phyloP scores from a whole-genome alignment of 2,329 filamentous ascomycete species.

The Pezicula radicicola region DNA sequence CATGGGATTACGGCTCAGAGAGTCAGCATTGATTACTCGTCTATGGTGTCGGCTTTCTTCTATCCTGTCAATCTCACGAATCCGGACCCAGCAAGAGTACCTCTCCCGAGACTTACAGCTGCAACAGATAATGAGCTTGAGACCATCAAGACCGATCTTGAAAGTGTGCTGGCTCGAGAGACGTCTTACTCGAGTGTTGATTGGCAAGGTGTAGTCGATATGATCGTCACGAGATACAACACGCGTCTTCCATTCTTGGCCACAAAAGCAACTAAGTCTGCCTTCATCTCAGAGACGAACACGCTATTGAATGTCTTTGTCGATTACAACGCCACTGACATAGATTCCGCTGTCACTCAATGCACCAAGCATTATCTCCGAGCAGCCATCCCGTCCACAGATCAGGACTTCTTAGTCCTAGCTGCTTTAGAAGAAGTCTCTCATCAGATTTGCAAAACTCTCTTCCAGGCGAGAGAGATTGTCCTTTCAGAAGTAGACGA shows the following conservation, averaged over 20 bases:
- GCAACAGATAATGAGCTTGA: slow-evolving; percentile 28
- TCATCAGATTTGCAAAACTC: too few relatives aligned
- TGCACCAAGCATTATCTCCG: slow-evolving; percentile 45
- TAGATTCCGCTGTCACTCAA: slow-evolving; percentile 37
- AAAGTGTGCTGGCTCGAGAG: slow-evolving; percentile 34
- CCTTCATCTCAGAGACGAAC: slow-evolving; percentile 34
- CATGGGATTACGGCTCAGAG: slow-evolving; percentile 35
- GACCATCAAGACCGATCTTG: slow-evolving; percentile 40
- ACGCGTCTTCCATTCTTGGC: slow-evolving; percentile 5
- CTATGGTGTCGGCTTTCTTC: slow-evolving; percentile 10
- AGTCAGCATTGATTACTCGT: slow-evolving; percentile 11
- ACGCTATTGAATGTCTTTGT: slow-evolving; percentile 37
- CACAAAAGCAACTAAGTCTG: neutral
- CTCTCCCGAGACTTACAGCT: slow-evolving; percentile 18
- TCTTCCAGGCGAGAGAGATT: too few relatives aligned
- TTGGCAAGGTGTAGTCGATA: slow-evolving; percentile 7
- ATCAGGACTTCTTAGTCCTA: slow-evolving; percentile 38
- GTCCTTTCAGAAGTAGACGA: too few relatives aligned
- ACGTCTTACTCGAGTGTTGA: slow-evolving; percentile 2
- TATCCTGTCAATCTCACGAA: slow-evolving; percentile 11
- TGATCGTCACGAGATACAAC: slow-evolving; percentile 3
- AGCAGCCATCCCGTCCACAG: slow-evolving; percentile 30
- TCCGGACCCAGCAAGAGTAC: neutral
- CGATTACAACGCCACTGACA: slow-evolving; percentile 33
- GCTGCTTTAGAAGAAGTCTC: too few relatives aligned